Evolutionary conservation across 2,329 filamentous ascomycete genomes (phyloP), one percentile per base, ranked within the genome.

Genomic region (Colletotrichum sp.): DNA sequence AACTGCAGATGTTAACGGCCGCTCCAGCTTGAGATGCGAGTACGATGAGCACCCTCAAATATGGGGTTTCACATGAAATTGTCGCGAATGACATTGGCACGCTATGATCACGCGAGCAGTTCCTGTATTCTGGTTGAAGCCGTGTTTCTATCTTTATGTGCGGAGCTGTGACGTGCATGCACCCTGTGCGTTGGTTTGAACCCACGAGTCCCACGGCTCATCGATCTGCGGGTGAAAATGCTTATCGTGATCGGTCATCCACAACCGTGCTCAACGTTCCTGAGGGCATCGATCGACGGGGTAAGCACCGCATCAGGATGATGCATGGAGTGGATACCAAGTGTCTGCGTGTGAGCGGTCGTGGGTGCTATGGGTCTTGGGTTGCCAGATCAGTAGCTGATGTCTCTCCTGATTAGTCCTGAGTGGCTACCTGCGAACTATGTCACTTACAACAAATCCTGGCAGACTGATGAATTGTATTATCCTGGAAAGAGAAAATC

Each of bases 241-340:
- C 30, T 62, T 30, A 62, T 62, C 59, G 30, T 63, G 30, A 63
- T 36, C 59, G 30, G 32, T 32, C 59, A 36, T 21, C 30, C 18
- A 21, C 59, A 34, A 34, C 59, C 59, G 59, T 63, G 59, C 59
- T 34, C 1, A 63, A 24, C 59, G 59, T 30, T 34, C 28, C 16
- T 34, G 28, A 36, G 59, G n/a, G 28, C n/a, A 24, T 63, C 30
- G 30, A 30, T 34, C 59, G 44, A 36, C 30, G 59, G 28, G 59
- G 18, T 12, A 36, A 30, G 59, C n/a, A 36, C 28, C n/a, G 8
- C 59, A 36, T n/a, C 32, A n/a, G 32, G 59, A 63, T 32, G 12
- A 30, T 34, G 59, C 30, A 63, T n/a, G 12, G 32, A 36, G 59
- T 63, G 59, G 59, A 28, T 63, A 63, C 59, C n/a, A 52, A 13